Evolutionary conservation across 2,329 filamentous ascomycete species (phyloP).

Genomic region (Ceratocystis colombiana): DNA sequence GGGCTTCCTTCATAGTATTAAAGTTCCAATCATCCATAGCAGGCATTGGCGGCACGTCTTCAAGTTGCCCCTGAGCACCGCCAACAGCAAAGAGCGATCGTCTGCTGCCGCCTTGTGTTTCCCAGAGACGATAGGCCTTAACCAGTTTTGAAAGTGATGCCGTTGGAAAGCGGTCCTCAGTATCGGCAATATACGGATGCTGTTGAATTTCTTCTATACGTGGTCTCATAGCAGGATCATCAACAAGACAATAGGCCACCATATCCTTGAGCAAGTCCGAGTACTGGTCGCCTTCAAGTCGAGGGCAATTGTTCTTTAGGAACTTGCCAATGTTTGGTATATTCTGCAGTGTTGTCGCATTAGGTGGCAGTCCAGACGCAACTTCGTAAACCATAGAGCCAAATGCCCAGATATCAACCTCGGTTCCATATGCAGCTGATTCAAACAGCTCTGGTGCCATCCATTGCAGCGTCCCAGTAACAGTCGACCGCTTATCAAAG

Average conservation of each 20-base stretch:
- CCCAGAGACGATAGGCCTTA: constrained; percentile 58
- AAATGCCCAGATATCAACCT: constrained; percentile 59
- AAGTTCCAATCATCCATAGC: constrained; percentile 51
- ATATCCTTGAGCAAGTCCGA: constrained; percentile 48
- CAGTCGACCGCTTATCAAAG: constrained; percentile 52
- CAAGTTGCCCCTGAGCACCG: constrained; percentile 39
- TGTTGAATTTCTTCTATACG: constrained; percentile 50
- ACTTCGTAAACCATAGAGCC: constrained; percentile 59
- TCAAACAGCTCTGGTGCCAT: constrained; percentile 56
- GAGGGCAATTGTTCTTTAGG: constrained; percentile 41
- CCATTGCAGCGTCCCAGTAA: constrained; percentile 58
- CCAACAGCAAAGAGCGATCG: constrained; percentile 46
- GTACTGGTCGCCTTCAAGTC: constrained; percentile 49
- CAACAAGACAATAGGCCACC: constrained; percentile 51
- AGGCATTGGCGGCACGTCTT: constrained; percentile 31
- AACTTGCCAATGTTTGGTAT: constrained; percentile 37
- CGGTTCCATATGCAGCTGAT: constrained; percentile 44
- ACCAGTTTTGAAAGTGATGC: constrained; percentile 51
- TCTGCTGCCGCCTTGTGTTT: constrained; percentile 54
- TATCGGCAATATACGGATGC: constrained; percentile 54
- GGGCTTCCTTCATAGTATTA: constrained; percentile 33
- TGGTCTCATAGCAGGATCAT: constrained; percentile 47
- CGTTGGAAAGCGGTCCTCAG: constrained; percentile 48
- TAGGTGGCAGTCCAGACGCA: constrained; percentile 53
- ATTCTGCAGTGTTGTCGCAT: constrained; percentile 39